Percentiles rank a stretch among this genome's conserved stretches.
Evolutionary conservation across 805 yeast genomes (phyloP).

Genomic region (Spathaspora hagerdaliae): DNA sequence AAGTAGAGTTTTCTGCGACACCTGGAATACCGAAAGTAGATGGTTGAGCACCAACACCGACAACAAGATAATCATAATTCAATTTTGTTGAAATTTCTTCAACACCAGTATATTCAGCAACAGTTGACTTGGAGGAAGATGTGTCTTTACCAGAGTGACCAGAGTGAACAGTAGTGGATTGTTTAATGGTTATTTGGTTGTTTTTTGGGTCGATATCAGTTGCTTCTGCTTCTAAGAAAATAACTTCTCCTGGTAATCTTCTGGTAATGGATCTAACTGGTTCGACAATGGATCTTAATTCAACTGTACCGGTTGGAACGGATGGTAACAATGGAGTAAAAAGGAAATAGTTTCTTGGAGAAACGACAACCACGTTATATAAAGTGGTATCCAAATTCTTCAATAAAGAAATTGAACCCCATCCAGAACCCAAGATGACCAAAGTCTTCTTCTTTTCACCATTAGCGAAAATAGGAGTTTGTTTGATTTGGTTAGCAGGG

Average conservation of each 20-base stretch:
- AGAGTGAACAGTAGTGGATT: constrained; percentile 51
- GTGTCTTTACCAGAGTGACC: constrained; percentile 53
- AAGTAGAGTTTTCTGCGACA: constrained; percentile 81
- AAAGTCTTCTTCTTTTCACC: constrained; percentile 68
- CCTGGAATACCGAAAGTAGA: constrained; percentile 95
- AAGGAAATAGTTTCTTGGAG: constrained; percentile 92
- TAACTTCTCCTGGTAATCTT: constrained; percentile 70
- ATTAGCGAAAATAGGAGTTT: constrained; percentile 48
- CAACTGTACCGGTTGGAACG: constrained; percentile 91
- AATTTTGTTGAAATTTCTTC: constrained; percentile 45
- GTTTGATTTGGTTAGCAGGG: constrained; percentile 60
- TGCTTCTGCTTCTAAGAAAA: constrained; percentile 88
- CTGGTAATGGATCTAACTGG: constrained; percentile 87
- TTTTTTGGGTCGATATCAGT: constrained; percentile 70
- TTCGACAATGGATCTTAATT: constrained; percentile 85
- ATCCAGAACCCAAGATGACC: constrained; percentile 84
- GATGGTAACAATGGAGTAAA: constrained; percentile 96
- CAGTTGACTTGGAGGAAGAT: constrained; percentile 36
- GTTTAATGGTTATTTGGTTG: constrained; percentile 62
- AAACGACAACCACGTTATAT: constrained; percentile 84
- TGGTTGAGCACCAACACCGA: constrained; percentile 94
- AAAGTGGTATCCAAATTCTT: constrained; percentile 80
- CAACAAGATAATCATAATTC: constrained; percentile 77
- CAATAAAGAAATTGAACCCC: constrained; percentile 89
- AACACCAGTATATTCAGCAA: constrained; percentile 36